Percentiles rank a stretch among this genome's conserved stretches.
Evolutionary conservation across 73 alveolate genomes (phyloP).

Genomic region (Stentor roeselii): DNA sequence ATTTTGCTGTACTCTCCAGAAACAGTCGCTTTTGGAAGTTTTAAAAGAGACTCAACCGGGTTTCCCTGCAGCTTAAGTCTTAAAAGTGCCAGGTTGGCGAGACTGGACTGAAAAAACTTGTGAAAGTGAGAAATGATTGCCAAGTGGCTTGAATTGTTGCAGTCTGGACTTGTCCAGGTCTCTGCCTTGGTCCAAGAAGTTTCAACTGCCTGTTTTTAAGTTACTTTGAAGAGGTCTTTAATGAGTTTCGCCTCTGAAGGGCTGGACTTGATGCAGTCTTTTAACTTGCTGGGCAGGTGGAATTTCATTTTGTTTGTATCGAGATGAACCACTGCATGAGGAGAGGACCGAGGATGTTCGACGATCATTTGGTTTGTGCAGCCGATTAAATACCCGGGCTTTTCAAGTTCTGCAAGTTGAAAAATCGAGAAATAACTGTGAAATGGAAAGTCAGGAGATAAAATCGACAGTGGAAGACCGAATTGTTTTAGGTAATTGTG

Average conservation of each 20-base stretch:
- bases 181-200: not conserved
- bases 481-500: not conserved
- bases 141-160: not conserved
- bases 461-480: slow-evolving; percentile 6
- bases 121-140: not conserved
- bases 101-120: not conserved
- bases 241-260: not conserved
- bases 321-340: slow-evolving; percentile 17
- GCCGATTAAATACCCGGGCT: slow-evolving; percentile 3
- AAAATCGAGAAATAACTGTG: slow-evolving; percentile 14
- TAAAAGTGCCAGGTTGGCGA: not conserved
- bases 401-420: not conserved
- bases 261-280: not conserved
- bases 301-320: not conserved
- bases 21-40: not conserved
- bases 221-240: not conserved
- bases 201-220: not conserved
- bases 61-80: not conserved
- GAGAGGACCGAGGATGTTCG: not conserved
- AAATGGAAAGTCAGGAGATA: not conserved
- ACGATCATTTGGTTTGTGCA: slow-evolving; percentile 21
- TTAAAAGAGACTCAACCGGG: not conserved
- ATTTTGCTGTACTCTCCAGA: too few species aligned
- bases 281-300: not conserved
- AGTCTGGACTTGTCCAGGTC: not conserved